A percentile compares a stretch with the other conserved stretches of the same genome.
Conservation (phyloP, 2,329 filamentous ascomycete species). For the Thyridium curvatum region DNA sequence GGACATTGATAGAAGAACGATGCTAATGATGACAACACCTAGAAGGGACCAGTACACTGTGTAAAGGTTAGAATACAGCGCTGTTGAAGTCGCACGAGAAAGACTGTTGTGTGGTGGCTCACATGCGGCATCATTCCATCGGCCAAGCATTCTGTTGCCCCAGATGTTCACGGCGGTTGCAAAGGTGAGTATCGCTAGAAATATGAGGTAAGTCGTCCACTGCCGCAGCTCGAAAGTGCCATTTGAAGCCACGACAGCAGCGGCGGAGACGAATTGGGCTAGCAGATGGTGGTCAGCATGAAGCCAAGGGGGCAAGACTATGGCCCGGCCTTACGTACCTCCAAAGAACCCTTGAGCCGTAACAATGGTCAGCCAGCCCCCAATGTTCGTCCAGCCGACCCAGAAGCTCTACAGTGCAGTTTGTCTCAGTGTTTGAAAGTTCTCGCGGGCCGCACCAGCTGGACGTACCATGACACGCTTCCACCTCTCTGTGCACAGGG, state of each 20-base stretch:
- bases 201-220: slow-evolving; percentile 36
- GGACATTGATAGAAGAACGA: slow-evolving; percentile 32
- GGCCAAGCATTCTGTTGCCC: slow-evolving; percentile 31
- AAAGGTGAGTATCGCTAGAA: slow-evolving; percentile 28
- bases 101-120: slow-evolving; percentile 10
- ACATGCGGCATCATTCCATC: slow-evolving; percentile 34
- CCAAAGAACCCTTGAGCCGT: slow-evolving; percentile 36
- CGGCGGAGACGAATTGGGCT: slow-evolving; percentile 37
- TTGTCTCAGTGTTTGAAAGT: fast-evolving
- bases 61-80: too few relatives aligned
- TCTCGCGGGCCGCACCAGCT: too few relatives aligned
- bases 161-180: slow-evolving; percentile 31
- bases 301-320: too few relatives aligned
- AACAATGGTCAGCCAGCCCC: slow-evolving; percentile 36
- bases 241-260: slow-evolving; percentile 29
- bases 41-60: slow-evolving; percentile 35
- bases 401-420: slow-evolving; percentile 36
- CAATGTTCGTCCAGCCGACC: slow-evolving; percentile 38
- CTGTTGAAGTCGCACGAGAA: too few relatives aligned
- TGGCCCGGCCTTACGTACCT: too few relatives aligned
- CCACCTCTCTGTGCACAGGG: slow-evolving; percentile 30
- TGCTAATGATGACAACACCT: slow-evolving; percentile 34
- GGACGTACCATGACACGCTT: slow-evolving; percentile 24
- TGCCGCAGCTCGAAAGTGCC: slow-evolving; percentile 26
- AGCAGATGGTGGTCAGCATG: background rate